A percentile compares a stretch with the other conserved stretches of the same genome.
phyloP scores from a whole-genome alignment of 2,329 filamentous ascomycete species.

The Whalleya microplaca region DNA sequence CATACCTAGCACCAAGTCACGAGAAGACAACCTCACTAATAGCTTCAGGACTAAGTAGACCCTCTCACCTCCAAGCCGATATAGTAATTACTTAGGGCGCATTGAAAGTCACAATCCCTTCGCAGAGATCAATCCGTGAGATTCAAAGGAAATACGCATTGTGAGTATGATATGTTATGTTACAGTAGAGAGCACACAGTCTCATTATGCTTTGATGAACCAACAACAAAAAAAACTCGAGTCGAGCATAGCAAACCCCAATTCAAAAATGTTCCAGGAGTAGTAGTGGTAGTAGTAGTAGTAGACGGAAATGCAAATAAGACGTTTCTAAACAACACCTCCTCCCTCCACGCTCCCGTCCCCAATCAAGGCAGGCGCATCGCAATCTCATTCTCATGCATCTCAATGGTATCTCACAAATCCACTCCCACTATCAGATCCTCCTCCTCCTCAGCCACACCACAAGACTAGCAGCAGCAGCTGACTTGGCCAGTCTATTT shows the following conservation, averaged over 20 bases:
- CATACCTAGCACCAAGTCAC: no score
- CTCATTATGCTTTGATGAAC: not conserved
- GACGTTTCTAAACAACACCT: constrained; percentile 10
- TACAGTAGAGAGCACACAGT: not conserved
- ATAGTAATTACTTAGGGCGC: no score
- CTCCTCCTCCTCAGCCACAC: no score
- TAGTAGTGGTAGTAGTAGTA: no score
- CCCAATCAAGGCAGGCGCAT: constrained; percentile 20
- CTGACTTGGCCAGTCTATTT: constrained; percentile 50
- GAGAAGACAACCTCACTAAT: no score
- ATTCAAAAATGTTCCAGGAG: not conserved
- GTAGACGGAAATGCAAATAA: constrained; percentile 16
- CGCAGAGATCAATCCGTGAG: no score
- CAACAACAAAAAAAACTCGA: not conserved
- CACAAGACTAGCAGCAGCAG: no score
- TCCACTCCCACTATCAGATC: constrained; percentile 6
- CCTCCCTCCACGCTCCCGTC: no score
- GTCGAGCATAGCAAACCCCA: not conserved
- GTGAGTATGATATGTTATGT: not conserved
- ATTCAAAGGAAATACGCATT: constrained; percentile 19
- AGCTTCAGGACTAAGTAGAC: no score
- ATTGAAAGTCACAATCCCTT: no score
- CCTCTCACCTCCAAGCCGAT: no score
- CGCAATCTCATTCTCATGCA: constrained; percentile 15
- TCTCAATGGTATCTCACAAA: constrained; percentile 12